Evolutionary conservation across 202 grass and related monocot species (phyloP), one percentile per base, ranked within the genome.

Genomic region (Elaeis oleifera): DNA sequence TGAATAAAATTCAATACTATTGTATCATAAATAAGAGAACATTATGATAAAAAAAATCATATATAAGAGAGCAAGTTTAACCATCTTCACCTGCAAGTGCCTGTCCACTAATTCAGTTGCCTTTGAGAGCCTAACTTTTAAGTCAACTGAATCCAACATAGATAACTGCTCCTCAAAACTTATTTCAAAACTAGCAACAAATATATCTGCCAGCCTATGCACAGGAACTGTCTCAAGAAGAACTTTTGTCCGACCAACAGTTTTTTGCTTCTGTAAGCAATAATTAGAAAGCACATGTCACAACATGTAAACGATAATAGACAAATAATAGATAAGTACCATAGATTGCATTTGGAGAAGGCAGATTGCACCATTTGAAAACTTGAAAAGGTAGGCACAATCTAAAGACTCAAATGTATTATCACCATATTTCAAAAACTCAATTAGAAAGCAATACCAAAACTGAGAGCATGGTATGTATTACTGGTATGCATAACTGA

Each of bases 111-210:
- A 82, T 74, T 99, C 88, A 18, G 85, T 99, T 65, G 94, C 88
- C 66, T 94, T 99, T 67, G 82, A 89, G 51, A 99, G 83, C 61
- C 94, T 80, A 54, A 89, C 88, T 99, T 94, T 97, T 66, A 92
- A 68, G 65, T 97, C 88, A 73, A 97, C 82, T 54, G 92, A 97
- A 80, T 97, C 92, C 17, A 99, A 63, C 94, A 99, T 99, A 11
- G 88, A 84, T 57, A 99, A 80, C 77, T 99, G 88, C 58, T 99
- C 94, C 72, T 99, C 94, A 55, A 99, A 99, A 69, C 85, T 89
- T 64, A 99, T 99, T 80, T 99, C 94, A 62, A 99, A 99, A 79
- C 88, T 99, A 68, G 94, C 94, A 67, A 99, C 94, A 80, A 99
- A 99, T 78, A 99, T 92, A 74, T 99, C 94, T 54, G 94, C 94